Evolutionary conservation across 176 grass and related monocot species (phyloP).

Genomic region (Carex parvula): DNA sequence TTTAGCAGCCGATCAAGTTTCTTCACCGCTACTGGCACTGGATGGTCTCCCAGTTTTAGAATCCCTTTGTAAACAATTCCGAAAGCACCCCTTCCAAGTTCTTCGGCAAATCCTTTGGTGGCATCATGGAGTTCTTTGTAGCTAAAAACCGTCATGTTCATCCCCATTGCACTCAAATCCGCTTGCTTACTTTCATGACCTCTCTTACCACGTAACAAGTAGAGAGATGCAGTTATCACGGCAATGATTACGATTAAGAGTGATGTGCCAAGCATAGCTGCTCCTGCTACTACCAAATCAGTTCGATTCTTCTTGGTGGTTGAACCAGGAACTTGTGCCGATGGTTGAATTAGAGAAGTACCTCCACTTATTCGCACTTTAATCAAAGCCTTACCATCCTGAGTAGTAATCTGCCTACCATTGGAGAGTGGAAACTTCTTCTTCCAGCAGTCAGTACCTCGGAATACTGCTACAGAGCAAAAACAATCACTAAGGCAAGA

Average conservation of each 20-base stretch:
- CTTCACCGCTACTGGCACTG: slow-evolving; percentile 35
- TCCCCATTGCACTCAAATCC: background rate
- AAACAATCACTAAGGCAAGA: slow-evolving; percentile 36
- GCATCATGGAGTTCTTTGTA: slow-evolving; percentile 38
- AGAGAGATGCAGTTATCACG: background rate
- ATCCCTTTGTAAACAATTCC: slow-evolving; percentile 37
- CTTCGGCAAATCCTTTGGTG: slow-evolving; percentile 29
- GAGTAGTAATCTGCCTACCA: background rate
- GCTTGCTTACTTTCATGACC: background rate
- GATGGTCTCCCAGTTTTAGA: background rate
- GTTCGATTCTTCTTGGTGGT: background rate
- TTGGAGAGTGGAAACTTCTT: slow-evolving; percentile 45
- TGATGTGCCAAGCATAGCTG: slow-evolving; percentile 7
- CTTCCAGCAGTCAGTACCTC: slow-evolving; percentile 19
- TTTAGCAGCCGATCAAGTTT: slow-evolving; percentile 20
- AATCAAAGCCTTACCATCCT: slow-evolving; percentile 9
- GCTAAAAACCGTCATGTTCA: slow-evolving; percentile 25
- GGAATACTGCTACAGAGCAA: slow-evolving; percentile 17
- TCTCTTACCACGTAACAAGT: background rate
- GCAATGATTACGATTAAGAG: background rate
- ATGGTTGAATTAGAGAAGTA: background rate
- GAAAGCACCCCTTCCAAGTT: slow-evolving; percentile 30
- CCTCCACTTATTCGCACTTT: slow-evolving; percentile 20
- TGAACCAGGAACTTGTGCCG: background rate
- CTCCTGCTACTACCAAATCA: slow-evolving; percentile 1